Evolutionary conservation across 2,329 filamentous ascomycete genomes (phyloP), one percentile per base, ranked within the genome.

Genomic region (Exophiala calicioides): DNA sequence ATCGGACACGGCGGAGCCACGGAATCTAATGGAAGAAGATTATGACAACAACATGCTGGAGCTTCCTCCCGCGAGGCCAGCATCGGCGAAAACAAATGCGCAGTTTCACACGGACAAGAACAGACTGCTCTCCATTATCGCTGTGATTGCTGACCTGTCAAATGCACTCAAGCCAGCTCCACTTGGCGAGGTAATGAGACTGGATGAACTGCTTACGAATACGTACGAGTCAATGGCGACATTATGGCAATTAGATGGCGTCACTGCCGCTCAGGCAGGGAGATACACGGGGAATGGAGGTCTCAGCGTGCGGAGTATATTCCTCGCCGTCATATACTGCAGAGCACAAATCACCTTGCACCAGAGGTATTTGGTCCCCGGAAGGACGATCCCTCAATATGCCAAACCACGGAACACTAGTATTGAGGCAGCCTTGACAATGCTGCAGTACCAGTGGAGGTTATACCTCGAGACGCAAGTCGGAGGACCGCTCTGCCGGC

Each of bases 11-110:
- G 60, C 66, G 5, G 60, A 75, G n/a, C 81, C 81, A 4, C 68
- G 72, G 10, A 85, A 86, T 59, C 60, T 85, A 10, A 63, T 73
- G 19, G 82, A 86, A 59, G 71, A 76, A 2, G 81, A 86, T 56
- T 81, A 84, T 51, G 67, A 71, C 49, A 71, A 78, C 55, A 62
- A 73, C 34, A 71, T 69, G 5, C 50, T 59, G 3, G 68, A 70
- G 31, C 62, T 86, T 19, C 82, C 82, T 1, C 70, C 73, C 0
- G 61, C 72, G 1, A 69, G 80, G 20, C 76, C 81, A 1, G 60
- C 66, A 7, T 65, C 68, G 0, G 78, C 51, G 83, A 80, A 0
- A 43, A 60, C 41, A 29, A 15, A 58, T 30, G 27, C 61, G 5
- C 50, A 60, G 9, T 65, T 57, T 42, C 62, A 64, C 30, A 57